phyloP scores from a whole-genome alignment of 805 yeast species.

The Groenewaldozyma tartarivorans region DNA sequence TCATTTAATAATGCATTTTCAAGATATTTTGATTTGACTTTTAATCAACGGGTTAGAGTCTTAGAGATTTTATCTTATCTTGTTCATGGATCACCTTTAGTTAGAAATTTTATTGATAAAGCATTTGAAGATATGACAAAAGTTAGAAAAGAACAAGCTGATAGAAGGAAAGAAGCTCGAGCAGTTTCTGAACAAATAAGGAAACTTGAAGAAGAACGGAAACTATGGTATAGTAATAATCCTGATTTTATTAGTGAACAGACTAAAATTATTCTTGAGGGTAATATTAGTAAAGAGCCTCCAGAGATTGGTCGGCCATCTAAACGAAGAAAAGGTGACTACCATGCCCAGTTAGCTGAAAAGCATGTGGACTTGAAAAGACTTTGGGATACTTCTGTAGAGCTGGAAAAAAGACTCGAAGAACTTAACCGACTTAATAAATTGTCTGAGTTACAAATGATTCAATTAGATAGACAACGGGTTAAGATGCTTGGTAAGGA shows the following conservation, averaged over 20 bases:
- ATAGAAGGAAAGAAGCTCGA: slow-evolving; percentile 53
- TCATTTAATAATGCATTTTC: slow-evolving; percentile 39
- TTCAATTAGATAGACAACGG: slow-evolving; percentile 56
- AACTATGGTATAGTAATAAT: slow-evolving; percentile 21
- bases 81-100: slow-evolving; percentile 45
- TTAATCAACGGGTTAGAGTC: slow-evolving; percentile 45
- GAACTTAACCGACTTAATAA: slow-evolving; percentile 40
- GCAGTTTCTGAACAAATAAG: slow-evolving; percentile 42
- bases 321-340: not conserved
- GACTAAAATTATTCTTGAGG: not conserved
- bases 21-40: slow-evolving; percentile 48
- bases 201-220: slow-evolving; percentile 33
- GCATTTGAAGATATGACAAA: slow-evolving; percentile 55
- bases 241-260: slow-evolving; percentile 1
- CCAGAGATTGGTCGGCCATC: slow-evolving; percentile 16
- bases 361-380: slow-evolving; percentile 4
- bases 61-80: slow-evolving; percentile 58
- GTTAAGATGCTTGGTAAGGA: slow-evolving; percentile 73
- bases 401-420: slow-evolving; percentile 29
- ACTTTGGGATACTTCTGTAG: slow-evolving; percentile 9
- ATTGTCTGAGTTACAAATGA: slow-evolving; percentile 48
- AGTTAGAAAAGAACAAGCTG: slow-evolving; percentile 58
- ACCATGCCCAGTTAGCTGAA: slow-evolving; percentile 1
- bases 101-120: slow-evolving; percentile 57
- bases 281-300: not conserved